Base-by-base conservation (phyloP, 306 rosid genomes). In the Rosa chinensis region DNA sequence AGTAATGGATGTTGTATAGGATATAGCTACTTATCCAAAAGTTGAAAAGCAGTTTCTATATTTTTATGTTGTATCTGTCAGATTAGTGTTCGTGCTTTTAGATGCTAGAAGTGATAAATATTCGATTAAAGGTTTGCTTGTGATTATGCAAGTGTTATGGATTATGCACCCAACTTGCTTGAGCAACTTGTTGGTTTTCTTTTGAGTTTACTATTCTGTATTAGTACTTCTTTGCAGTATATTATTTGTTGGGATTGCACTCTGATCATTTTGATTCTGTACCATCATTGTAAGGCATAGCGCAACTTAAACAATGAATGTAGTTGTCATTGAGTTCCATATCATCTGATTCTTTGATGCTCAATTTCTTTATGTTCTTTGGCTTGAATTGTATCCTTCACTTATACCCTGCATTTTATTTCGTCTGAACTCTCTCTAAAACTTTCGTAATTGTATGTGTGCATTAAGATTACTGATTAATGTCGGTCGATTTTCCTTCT, bases 1-100 rank as follows among this genome's bases (percentile, higher is more conserved):
- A 87, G 86, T 82, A 82, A 67, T 58, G 49, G 81, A 70, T 85
- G 88, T 82, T 91, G 89, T 94, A 83, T 67, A 67, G 48, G 47
- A 17, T 66, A 66, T 79, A 88, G 91, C 77, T 73, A 25, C 75
- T 76, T 66, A 6, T 76, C 45, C 50, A 72, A 74, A 80, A 14
- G 80, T 74, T 77, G 81, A 58, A 83, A 81, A 72, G 52, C 62
- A 77, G 68, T 89, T 83, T 76, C 56, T 83, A 74, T 86, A 83
- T 83, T 82, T 77, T 79, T 63, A 77, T 87, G 78, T 80, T 86
- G 84, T 87, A 80, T 79, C 88, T 84, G 49, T 17, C 83, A 8
- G 12, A 58, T 25, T 35, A 2, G 56, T 66, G 66, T 87, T 86
- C 75, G 72, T 80, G 43, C 52, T 78, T 72, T 59, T 79, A 83